Base-by-base conservation (phyloP, 371 early-diverging fungal species). In the Syncephalastrum racemosum region DNA sequence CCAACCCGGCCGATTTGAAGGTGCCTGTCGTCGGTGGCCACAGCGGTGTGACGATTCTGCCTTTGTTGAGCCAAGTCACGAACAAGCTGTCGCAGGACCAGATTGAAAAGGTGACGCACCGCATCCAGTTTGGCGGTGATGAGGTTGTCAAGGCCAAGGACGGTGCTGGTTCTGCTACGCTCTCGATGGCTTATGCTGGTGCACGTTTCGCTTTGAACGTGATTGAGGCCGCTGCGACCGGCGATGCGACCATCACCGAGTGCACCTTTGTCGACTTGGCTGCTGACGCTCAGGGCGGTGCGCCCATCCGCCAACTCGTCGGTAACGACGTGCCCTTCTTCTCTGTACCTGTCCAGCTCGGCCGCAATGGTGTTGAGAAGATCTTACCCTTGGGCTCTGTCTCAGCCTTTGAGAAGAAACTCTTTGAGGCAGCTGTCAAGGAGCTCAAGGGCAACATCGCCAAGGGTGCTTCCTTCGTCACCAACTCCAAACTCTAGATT, bases 111-210 rank as follows among this genome's bases (percentile, higher is more conserved):
- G 80, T 95, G 16, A 91, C 90, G 53, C 65, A 94, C 44, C 88
- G 96, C 54, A 92, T 95, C 60, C 96, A 95, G 72, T 95, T 81
- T 74, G 96, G 94, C 67, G 96, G 96, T 59, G 96, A 95, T 68
- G 96, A 95, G 73, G 96, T 95, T 59, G 94, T 95, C 69, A 89
- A 93, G 82, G 96, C 96, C 59, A 95, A 95, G 83, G 88, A 82
- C 57, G 88, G 88, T 50, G 79, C 85, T 49, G 88, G 88, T 52
- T 88, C 88, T 24, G 93, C 95, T 36, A 95, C 95, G 10, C 78
- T 95, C 14, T 90, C 91, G 42, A 93, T 95, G 95, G 95, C 95
- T 16, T 90, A 78, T 54, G 95, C 95, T 54, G 96, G 93, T 64
- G 92, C 92, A 43, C 89, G 91, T 41, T 95, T 95, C 67, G 82